Percentiles rank a stretch among this genome's conserved stretches.
phyloP scores from a whole-genome alignment of 2,329 filamentous ascomycete genomes.

The Diaporthe aspalathi region DNA sequence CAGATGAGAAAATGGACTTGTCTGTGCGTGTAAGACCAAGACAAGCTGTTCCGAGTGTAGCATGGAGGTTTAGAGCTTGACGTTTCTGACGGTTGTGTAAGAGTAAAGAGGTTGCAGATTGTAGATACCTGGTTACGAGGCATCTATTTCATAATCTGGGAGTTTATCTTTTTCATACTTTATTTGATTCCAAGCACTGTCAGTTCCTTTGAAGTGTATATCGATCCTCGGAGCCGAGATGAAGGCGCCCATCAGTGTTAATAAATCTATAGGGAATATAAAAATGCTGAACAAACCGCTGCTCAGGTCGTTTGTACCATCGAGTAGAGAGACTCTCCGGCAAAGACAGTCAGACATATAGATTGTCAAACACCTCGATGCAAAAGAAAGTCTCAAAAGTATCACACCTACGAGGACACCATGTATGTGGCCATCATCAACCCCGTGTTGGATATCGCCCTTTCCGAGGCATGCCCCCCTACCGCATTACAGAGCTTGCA shows the following conservation, averaged over 20 bases:
- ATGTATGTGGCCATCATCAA: background rate
- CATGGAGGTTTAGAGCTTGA: background rate
- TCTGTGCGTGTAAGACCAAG: background rate
- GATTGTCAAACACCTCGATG: too few relatives aligned
- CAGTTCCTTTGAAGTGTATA: background rate
- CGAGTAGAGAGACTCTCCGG: too few relatives aligned
- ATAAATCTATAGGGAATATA: background rate
- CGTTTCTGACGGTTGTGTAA: background rate
- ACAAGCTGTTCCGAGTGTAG: background rate
- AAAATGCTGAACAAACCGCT: background rate
- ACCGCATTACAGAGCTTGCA: background rate
- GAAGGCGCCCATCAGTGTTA: background rate
- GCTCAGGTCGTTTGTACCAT: background rate
- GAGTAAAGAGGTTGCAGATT: background rate
- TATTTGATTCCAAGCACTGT: background rate
- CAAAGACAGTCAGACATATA: too few relatives aligned
- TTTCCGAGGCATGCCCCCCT: background rate
- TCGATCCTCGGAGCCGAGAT: background rate
- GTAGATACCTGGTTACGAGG: too few relatives aligned
- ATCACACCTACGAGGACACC: background rate
- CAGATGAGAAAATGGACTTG: background rate
- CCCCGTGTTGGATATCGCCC: background rate
- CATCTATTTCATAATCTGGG: background rate
- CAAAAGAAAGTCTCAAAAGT: background rate
- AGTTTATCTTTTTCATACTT: background rate